These are phyloP conservation scores for Podosphaera xanthii DNA, from an alignment of 2,329 filamentous ascomycete genomes.

Conservation along the genomic window DNA sequence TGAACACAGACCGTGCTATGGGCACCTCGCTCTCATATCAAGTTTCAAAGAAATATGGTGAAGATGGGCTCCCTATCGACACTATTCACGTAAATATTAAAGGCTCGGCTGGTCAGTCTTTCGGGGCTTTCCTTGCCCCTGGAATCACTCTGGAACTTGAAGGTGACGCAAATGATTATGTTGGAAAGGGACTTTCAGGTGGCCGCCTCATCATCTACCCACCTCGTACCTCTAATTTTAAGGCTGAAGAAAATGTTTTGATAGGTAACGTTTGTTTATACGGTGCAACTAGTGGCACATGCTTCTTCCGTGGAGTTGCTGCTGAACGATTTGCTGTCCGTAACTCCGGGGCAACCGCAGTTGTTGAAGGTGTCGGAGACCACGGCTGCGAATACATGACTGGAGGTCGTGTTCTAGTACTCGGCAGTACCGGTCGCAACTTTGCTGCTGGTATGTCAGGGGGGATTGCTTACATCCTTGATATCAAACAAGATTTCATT, in stretches of 20 bases:
- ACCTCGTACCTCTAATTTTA: slow-evolving; percentile 72
- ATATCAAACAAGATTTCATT: slow-evolving; percentile 72
- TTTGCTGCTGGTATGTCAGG: slow-evolving; percentile 98
- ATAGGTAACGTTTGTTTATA: slow-evolving; percentile 91
- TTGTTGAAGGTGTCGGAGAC: slow-evolving; percentile 89
- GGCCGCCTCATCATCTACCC: slow-evolving; percentile 87
- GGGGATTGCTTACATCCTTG: slow-evolving; percentile 85
- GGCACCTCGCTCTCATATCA: slow-evolving; percentile 91
- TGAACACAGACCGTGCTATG: slow-evolving; percentile 88
- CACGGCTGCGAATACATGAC: slow-evolving; percentile 99
- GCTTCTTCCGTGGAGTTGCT: slow-evolving; percentile 92
- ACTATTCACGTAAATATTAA: slow-evolving; percentile 93
- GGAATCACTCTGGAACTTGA: slow-evolving; percentile 89
- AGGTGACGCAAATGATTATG: slow-evolving; percentile 90
- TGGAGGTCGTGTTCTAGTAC: slow-evolving; percentile 67
- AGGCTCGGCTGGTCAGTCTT: slow-evolving; percentile 89
- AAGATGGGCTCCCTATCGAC: slow-evolving; percentile 70
- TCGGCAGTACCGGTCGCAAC: slow-evolving; percentile 82
- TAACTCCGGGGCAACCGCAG: slow-evolving; percentile 88
- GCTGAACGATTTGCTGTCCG: slow-evolving; percentile 92
- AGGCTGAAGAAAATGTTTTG: slow-evolving; percentile 86
- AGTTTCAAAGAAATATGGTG: slow-evolving; percentile 78
- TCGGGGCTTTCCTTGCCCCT: slow-evolving; percentile 79
- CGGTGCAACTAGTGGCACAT: slow-evolving; percentile 72
- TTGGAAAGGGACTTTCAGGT: slow-evolving; percentile 86